Conservation (phyloP, 2,329 filamentous ascomycete genomes). For the Nannizzia gypsea region DNA sequence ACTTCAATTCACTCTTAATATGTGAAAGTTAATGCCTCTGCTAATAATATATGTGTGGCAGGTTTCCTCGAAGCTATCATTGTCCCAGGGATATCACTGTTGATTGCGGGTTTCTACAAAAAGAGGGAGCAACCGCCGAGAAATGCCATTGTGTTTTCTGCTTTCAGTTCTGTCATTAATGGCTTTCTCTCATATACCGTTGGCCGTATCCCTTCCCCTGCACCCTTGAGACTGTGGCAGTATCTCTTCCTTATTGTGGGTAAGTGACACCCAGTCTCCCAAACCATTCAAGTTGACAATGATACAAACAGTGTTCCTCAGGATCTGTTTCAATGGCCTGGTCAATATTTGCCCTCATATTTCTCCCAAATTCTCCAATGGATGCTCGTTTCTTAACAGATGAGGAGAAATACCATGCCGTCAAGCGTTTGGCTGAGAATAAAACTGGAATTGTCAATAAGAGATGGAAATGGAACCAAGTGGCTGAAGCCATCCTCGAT, state of each 20-base stretch:
- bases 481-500: slow-evolving; percentile 24
- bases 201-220: slow-evolving; percentile 39
- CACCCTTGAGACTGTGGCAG: slow-evolving; percentile 40
- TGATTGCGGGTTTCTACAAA: slow-evolving; percentile 30
- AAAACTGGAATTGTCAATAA: slow-evolving; percentile 28
- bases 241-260: slow-evolving; percentile 48
- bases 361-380: slow-evolving; percentile 42
- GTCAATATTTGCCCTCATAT: slow-evolving; percentile 44
- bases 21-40: background rate
- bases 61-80: slow-evolving; percentile 26
- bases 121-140: slow-evolving; percentile 28
- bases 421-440: slow-evolving; percentile 27
- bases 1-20: background rate
- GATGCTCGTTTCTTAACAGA: slow-evolving; percentile 44
- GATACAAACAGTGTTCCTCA: slow-evolving; percentile 1
- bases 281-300: background rate
- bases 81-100: slow-evolving; percentile 25
- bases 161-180: slow-evolving; percentile 23
- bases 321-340: slow-evolving; percentile 38
- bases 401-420: slow-evolving; percentile 45
- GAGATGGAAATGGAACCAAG: slow-evolving; percentile 22
- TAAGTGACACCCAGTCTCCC: background rate
- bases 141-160: slow-evolving; percentile 29
- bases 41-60: slow-evolving; percentile 2
- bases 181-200: slow-evolving; percentile 39